Base-by-base conservation (phyloP, 805 yeast genomes). In the Ogataea minuta region DNA sequence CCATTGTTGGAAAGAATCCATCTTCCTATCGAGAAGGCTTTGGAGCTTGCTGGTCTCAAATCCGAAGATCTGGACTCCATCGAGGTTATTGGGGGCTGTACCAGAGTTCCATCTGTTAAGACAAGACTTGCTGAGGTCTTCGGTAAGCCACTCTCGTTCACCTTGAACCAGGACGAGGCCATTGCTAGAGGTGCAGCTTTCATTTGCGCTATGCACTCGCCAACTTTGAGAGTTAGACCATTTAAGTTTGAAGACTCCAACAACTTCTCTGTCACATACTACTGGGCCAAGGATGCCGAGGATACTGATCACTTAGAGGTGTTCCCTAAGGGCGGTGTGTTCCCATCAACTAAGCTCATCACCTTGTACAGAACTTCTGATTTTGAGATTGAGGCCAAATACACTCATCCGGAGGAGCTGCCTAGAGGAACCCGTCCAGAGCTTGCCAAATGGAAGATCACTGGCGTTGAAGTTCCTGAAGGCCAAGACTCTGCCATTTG, bases 181-280 rank as follows among this genome's bases (percentile, higher is more conserved):
- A 84, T 91, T 64, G 98, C 99, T 41, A 87, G 91, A 69, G 99
- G 99, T 74, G 95, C 96, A 58, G 96, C 99, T 34, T 93, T 93
- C 70, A 85, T 93, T 60, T 93, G 99, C 69, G 99, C 99, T 54
- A 86, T 89, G 72, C 98, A 90, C 76, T 91, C 98, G 24, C 99
- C 99, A 69, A 90, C 97, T 51, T 80, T 93, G 59, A 86, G 99
- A 73, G 99, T 93, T 38, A 85, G 98, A 71, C 96, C 96, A 53
- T 93, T 93, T 84, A 91, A 91, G 72, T 93, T 90, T 64, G 96
- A 91, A 73, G 99, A 93, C 67, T 71, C 81, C 65, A 91, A 90
- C 79, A 84, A 81, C 60, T 78, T 78, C 79, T 81, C 96, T 20
- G 96, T 93, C 51, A 84, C 97, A 28, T 93, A 88, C 80, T 77